phyloP scores from a whole-genome alignment of 1,284 basidiomycete species.

The Heterobasidion occidentale region DNA sequence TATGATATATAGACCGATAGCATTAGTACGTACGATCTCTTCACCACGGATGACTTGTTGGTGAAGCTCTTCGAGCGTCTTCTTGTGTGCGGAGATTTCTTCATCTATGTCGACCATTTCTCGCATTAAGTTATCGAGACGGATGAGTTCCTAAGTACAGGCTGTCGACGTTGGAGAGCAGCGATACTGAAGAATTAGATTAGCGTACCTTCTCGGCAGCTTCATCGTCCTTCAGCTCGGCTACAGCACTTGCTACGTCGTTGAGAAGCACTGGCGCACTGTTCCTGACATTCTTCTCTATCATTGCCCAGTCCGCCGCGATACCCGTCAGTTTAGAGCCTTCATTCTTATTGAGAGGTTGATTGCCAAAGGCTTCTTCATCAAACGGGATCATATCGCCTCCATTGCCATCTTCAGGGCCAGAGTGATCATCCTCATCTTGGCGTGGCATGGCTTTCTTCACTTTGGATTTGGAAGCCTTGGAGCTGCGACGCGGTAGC shows the following conservation, averaged over 20 bases:
- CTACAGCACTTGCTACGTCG: constrained; percentile 51
- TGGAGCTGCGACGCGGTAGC: constrained; percentile 24
- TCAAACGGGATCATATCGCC: constrained; percentile 29
- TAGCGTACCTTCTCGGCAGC: constrained; percentile 39
- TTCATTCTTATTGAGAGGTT: constrained; percentile 48
- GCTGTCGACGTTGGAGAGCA: neutral
- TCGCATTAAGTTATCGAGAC: constrained; percentile 59
- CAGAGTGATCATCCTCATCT: constrained; percentile 15
- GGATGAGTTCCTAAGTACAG: constrained; percentile 41
- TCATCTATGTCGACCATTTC: constrained; percentile 57
- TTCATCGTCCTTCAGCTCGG: constrained; percentile 52
- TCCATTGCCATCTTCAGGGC: constrained; percentile 2
- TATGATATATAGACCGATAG: neutral
- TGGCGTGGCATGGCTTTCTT: neutral
- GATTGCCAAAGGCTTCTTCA: constrained; percentile 48
- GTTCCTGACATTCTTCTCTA: constrained; percentile 38
- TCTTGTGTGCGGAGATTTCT: constrained; percentile 48
- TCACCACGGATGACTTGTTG: constrained; percentile 46
- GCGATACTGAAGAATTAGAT: neutral
- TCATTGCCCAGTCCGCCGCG: constrained; percentile 49
- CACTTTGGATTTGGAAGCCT: constrained; percentile 31
- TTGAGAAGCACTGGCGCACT: constrained; percentile 37
- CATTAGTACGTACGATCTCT: constrained; percentile 40
- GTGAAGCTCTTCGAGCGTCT: constrained; percentile 46
- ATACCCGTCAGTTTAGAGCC: constrained; percentile 45